Conservation (phyloP, 805 yeast species). For the Candida alai region DNA sequence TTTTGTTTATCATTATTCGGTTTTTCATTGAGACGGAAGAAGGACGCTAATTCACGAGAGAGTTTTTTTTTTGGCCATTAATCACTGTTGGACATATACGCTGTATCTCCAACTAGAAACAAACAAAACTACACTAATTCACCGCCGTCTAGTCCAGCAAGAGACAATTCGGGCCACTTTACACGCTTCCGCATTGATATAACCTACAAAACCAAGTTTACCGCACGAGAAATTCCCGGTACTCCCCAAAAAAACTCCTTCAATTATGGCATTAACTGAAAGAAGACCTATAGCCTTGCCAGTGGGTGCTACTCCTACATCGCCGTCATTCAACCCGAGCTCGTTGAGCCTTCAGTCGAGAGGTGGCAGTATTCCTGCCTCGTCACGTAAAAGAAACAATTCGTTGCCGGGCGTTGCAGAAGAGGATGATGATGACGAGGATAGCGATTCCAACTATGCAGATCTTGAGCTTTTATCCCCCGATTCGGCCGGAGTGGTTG, state of each 20-base stretch:
- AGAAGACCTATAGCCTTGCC: constrained; percentile 61
- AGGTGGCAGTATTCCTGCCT: constrained; percentile 1
- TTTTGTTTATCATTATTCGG: too few relatives aligned
- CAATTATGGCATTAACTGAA: constrained; percentile 62
- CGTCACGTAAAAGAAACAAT: constrained; percentile 3
- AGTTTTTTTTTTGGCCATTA: too few relatives aligned
- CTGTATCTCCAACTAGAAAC: too few relatives aligned
- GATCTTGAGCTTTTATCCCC: constrained; percentile 17
- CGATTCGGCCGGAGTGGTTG: constrained; percentile 2
- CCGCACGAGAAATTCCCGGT: too few relatives aligned
- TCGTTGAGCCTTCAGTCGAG: constrained; percentile 14
- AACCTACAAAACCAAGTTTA: not conserved
- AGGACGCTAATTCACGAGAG: too few relatives aligned
- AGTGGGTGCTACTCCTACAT: constrained; percentile 43
- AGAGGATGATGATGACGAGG: constrained; percentile 15
- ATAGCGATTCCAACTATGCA: constrained; percentile 23
- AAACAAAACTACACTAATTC: too few relatives aligned
- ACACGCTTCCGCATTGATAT: constrained; percentile 1
- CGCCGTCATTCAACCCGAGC: constrained; percentile 38
- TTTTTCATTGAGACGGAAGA: too few relatives aligned
- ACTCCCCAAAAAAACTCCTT: too few relatives aligned
- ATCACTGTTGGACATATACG: too few relatives aligned
- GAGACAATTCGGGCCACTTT: too few relatives aligned
- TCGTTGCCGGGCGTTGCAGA: constrained; percentile 8
- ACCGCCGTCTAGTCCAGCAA: too few relatives aligned